A percentile compares a stretch with the other conserved stretches of the same genome.
Conservation (phyloP, 805 yeast genomes). For the Naumovozyma baii region DNA sequence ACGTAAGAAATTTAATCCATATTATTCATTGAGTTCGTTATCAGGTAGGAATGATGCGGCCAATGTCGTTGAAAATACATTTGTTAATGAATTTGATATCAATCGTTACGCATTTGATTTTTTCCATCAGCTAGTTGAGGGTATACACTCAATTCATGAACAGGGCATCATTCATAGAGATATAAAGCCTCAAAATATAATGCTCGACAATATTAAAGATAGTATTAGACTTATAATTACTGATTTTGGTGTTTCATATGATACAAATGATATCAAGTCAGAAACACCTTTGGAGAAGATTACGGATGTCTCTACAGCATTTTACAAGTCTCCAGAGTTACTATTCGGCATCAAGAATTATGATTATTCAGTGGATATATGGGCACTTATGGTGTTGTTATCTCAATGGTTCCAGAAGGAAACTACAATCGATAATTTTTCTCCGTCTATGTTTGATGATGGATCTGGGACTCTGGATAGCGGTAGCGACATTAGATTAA, state of each 20-base stretch:
- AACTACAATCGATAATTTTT: slow-evolving; percentile 5
- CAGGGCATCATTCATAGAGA: slow-evolving; percentile 90
- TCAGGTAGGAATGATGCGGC: background rate
- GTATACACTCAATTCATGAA: slow-evolving; percentile 72
- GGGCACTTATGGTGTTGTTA: slow-evolving; percentile 59
- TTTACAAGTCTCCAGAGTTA: slow-evolving; percentile 70
- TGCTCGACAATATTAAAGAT: slow-evolving; percentile 3
- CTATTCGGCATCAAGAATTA: slow-evolving; percentile 52
- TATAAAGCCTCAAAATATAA: slow-evolving; percentile 83
- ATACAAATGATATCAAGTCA: slow-evolving; percentile 12
- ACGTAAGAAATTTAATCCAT: slow-evolving; percentile 13
- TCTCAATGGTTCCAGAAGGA: slow-evolving; percentile 40
- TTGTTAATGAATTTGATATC: slow-evolving; percentile 15
- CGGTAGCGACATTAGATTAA: slow-evolving; percentile 51
- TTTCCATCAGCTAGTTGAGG: slow-evolving; percentile 62
- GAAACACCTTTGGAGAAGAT: slow-evolving; percentile 27
- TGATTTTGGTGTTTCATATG: slow-evolving; percentile 62
- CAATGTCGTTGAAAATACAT: slow-evolving; percentile 1
- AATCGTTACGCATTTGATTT: slow-evolving; percentile 32
- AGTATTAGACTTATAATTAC: slow-evolving; percentile 44
- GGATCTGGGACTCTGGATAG: slow-evolving; percentile 16
- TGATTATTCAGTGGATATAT: slow-evolving; percentile 50
- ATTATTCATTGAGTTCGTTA: slow-evolving; percentile 6
- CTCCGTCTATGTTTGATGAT: slow-evolving; percentile 24
- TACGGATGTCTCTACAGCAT: slow-evolving; percentile 53